Conservation (phyloP, 2,329 filamentous ascomycete species). For the Pseudogymnoascus sp. region DNA sequence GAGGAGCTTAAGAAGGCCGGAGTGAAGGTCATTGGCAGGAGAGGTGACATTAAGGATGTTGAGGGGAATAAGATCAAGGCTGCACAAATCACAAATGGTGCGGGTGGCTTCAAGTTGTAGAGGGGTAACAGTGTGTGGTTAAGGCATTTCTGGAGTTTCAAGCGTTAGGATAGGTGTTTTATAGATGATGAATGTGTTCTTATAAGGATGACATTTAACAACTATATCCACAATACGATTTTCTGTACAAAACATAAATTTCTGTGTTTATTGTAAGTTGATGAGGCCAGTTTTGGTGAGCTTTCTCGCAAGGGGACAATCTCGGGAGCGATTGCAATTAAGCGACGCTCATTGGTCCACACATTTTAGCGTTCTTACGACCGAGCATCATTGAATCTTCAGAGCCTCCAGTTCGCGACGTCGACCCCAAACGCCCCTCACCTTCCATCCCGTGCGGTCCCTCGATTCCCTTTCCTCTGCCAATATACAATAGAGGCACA, state of each 20-base stretch:
- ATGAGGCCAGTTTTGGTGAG: slow-evolving; percentile 3
- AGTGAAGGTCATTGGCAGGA: slow-evolving; percentile 86
- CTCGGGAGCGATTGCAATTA: slow-evolving; percentile 8
- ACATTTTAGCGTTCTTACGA: slow-evolving; percentile 6
- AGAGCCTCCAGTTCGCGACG: slow-evolving; percentile 4
- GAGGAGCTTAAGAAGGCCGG: slow-evolving; percentile 67
- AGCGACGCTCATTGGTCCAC: slow-evolving; percentile 7
- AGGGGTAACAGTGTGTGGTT: not conserved
- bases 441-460: not conserved
- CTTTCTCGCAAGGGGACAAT: not conserved
- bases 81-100: slow-evolving; percentile 42
- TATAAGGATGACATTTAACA: slow-evolving; percentile 3
- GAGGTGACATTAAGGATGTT: slow-evolving; percentile 76
- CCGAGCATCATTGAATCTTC: slow-evolving; percentile 8
- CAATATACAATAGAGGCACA: slow-evolving; percentile 7
- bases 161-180: slow-evolving; percentile 6
- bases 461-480: not conserved
- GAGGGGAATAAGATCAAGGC: slow-evolving; percentile 67
- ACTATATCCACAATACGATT: not conserved
- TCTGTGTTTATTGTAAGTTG: not conserved
- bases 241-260: not conserved
- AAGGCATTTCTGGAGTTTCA: slow-evolving; percentile 3
- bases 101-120: slow-evolving; percentile 54
- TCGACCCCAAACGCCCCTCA: slow-evolving; percentile 1
- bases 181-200: slow-evolving; percentile 5